Evolutionary conservation across 2,329 filamentous ascomycete species (phyloP).

Genomic region (Aspergillus pseudotamarii): DNA sequence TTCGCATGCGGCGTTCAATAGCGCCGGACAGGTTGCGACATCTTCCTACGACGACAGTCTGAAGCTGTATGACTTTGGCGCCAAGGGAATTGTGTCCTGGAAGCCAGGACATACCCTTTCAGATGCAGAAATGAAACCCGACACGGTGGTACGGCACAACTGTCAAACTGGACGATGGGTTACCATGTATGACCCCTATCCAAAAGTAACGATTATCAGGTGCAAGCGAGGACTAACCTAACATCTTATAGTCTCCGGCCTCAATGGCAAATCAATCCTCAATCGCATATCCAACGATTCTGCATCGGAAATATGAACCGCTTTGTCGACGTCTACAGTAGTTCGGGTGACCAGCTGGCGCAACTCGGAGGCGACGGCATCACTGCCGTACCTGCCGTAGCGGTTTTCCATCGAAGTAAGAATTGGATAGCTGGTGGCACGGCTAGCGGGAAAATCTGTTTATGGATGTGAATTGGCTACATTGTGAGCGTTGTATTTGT

Average conservation of each 20-base stretch:
- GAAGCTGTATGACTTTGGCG: constrained; percentile 81
- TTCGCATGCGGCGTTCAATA: constrained; percentile 88
- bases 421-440: constrained; percentile 95
- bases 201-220: neutral
- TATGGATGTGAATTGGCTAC: constrained; percentile 72
- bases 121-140: constrained; percentile 68
- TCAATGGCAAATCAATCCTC: constrained; percentile 84
- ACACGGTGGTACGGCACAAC: constrained; percentile 75
- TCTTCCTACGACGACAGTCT: constrained; percentile 94
- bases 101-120: constrained; percentile 60
- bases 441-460: constrained; percentile 85
- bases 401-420: constrained; percentile 81
- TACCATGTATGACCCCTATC: constrained; percentile 63
- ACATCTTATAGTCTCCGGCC: constrained; percentile 62
- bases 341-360: constrained; percentile 80
- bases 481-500: neutral
- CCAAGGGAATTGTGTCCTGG: constrained; percentile 61
- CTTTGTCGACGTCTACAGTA: constrained; percentile 88
- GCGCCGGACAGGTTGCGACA: constrained; percentile 82
- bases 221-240: constrained; percentile 8
- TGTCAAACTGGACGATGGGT: constrained; percentile 97
- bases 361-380: constrained; percentile 89
- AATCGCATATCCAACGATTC: constrained; percentile 81
- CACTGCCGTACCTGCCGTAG: constrained; percentile 90
- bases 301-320: constrained; percentile 97